phyloP scores from a whole-genome alignment of 768 basidiomycete species.

The Termitomyces sp. region DNA sequence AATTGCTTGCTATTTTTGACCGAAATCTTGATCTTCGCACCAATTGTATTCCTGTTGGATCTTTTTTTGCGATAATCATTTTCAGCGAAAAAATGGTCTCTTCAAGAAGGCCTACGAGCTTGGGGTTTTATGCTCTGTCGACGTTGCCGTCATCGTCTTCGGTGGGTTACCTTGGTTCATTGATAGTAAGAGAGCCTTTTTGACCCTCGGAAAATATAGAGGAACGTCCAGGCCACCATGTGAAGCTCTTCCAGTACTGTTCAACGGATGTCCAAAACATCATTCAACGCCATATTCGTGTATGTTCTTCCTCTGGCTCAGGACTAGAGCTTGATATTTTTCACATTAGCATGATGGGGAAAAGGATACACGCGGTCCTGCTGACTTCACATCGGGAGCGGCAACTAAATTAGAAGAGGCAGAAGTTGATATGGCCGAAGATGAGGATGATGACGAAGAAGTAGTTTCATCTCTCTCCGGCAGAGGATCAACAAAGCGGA shows the following conservation, averaged over 20 bases:
- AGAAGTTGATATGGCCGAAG: conserved; percentile 32
- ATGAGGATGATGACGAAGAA: conserved; percentile 17
- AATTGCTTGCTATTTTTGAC: conserved; percentile 57
- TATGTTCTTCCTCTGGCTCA: conserved; percentile 18
- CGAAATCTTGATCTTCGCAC: conserved; percentile 33
- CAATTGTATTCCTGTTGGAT: conserved; percentile 23
- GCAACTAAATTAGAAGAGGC: conserved; percentile 26
- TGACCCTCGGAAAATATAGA: conserved; percentile 43
- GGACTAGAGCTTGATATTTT: conserved; percentile 6
- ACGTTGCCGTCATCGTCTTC: conserved; percentile 86
- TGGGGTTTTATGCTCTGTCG: conserved; percentile 83
- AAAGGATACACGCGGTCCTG: conserved; percentile 40
- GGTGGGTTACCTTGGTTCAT: conserved; percentile 24
- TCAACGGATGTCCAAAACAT: conserved; percentile 66
- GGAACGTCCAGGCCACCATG: conserved; percentile 72
- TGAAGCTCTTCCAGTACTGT: conserved; percentile 81
- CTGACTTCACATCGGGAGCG: conserved; percentile 37
- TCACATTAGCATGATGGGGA: conserved; percentile 41
- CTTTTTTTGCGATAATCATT: conserved; percentile 6
- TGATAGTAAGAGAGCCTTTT: not conserved
- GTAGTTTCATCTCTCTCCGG: conserved; percentile 6
- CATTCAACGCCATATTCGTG: conserved; percentile 60
- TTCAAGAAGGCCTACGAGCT: conserved; percentile 93
- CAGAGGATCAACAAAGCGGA: conserved; percentile 1
- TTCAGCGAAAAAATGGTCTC: conserved; percentile 81